Evolutionary conservation across 805 yeast genomes (phyloP), one percentile per base, ranked within the genome.

Genomic region (Starmerella bacillaris): DNA sequence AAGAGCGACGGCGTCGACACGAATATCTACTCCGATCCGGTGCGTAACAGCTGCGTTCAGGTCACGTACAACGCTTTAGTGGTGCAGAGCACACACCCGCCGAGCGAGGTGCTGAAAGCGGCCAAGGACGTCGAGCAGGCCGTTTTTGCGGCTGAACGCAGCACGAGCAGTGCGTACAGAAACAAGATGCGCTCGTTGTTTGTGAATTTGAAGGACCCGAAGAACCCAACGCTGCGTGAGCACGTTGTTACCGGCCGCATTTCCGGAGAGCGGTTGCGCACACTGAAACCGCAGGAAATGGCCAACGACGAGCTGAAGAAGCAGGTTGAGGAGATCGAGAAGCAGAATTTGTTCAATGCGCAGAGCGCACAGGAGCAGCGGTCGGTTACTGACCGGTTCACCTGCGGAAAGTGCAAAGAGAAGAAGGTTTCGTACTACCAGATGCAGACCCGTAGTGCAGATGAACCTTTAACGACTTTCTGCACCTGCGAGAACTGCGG

Each of bases 401-500:
- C 92, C 2, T 89, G 98, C 60, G 95, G 96, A 34, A 89, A 86
- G 57, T 89, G 98, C 69, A 89, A 86, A 59, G 86, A 83, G 56
- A 83, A 84, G 67, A 83, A 82, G 63, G 98, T 89, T 28, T 78
- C 92, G 48, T 89, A 89, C 57, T 86, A 84, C 58, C 98, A 89
- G 61, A 69, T 89, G 76, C 98, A 89, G 64, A 89, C 98, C 22
- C 68, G 98, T 59, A 79, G 94, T 38, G 98, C 98, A 15, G 98
- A 89, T 70, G 98, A 89, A 59, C 98, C 98, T 40, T 68, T 89
- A 51, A 89, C 98, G 5, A 89, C 98, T 1, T 89, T 89, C 55
- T 89, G 98, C 63, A 84, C 94, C 3, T 89, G 98, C 63, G 95
- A 84, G 51, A 80, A 72, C 45, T 89, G 98, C 63, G 96, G 96